Evolutionary conservation across 1,284 basidiomycete genomes (phyloP).

Genomic region (Boletus sp.): DNA sequence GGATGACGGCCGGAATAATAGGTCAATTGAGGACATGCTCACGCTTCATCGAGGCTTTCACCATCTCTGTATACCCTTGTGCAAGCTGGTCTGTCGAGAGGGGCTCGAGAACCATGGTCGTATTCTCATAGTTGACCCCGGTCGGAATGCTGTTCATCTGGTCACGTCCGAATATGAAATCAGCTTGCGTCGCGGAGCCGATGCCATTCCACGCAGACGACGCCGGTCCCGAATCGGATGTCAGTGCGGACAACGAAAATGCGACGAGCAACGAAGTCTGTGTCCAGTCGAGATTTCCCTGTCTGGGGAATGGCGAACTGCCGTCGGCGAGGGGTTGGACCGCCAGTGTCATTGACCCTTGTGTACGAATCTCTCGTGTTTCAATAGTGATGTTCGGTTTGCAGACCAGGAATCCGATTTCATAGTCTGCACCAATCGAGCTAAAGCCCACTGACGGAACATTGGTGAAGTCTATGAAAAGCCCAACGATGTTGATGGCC

Average conservation of each 20-base stretch:
- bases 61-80: conserved; percentile 8
- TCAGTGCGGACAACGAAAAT: conserved; percentile 11
- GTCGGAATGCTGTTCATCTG: conserved; percentile 6
- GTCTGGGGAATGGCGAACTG: neutral
- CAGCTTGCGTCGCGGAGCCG: conserved; percentile 9
- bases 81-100: conserved; percentile 9
- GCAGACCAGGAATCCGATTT: conserved; percentile 21
- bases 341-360: conserved; percentile 6
- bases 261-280: conserved; percentile 14
- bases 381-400: conserved; percentile 23
- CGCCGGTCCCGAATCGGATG: conserved; percentile 10
- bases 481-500: conserved; percentile 5
- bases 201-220: conserved; percentile 6
- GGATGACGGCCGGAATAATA: neutral
- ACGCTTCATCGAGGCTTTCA: conserved; percentile 18
- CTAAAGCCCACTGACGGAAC: conserved; percentile 10
- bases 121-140: neutral
- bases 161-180: conserved; percentile 10
- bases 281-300: conserved; percentile 15
- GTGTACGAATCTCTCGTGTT: conserved; percentile 20
- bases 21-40: neutral
- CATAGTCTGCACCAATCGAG: conserved; percentile 9
- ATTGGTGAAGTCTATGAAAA: conserved; percentile 12
- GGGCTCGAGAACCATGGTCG: conserved; percentile 3
- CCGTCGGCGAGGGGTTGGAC: conserved; percentile 5